Evolutionary conservation across 2,329 filamentous ascomycete species (phyloP), one percentile per base, ranked within the genome.

Genomic region (Neonectria magnoliae): DNA sequence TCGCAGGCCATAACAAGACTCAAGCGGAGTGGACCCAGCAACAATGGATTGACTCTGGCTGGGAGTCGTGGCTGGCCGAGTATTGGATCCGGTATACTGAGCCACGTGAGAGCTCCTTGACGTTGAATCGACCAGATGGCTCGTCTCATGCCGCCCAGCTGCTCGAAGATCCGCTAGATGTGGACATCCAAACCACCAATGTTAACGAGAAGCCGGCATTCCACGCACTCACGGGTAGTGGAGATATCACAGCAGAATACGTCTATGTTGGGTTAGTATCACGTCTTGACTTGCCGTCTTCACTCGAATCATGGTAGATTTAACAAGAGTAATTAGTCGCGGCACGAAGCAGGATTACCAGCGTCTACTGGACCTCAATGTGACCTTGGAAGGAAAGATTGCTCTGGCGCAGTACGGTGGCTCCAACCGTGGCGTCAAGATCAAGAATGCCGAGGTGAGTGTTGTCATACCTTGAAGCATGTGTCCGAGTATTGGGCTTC

Each of bases 21-120:
- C 68, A 69, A 3, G 69, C 69, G 0, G 69, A 69, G 3, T 71
- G 69, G 69, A 71, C 69, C 1, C 67, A 69, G 50, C 44, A 68
- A 5, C 68, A 69, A 2, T 71, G 69, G 69, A 69, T 58, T 0
- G 66, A 69, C 4, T 18, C 50, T 1, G 69, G 69, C 0, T 71
- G 68, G 66, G 68, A 71, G 3, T 69, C 68, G 0, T 69, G 66
- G 60, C 67, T 71, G 1, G 64, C 65, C 2, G 69, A 71, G 51
- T 71, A 71, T n/a, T 71, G 66, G 66, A 69, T 71, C 1, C 64
- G 62, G 18, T 71, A 71, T 1, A 71, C 68, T 1, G 69, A 71
- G 0, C 69, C 69, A 0, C 61, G 60, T 6, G 68, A 71, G 27
- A 71, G 64, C 16, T 67, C 68, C 0, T 27, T 71, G 1, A 69